Base-by-base conservation (phyloP, 2,329 filamentous ascomycete genomes). In the Fusarium sp. region DNA sequence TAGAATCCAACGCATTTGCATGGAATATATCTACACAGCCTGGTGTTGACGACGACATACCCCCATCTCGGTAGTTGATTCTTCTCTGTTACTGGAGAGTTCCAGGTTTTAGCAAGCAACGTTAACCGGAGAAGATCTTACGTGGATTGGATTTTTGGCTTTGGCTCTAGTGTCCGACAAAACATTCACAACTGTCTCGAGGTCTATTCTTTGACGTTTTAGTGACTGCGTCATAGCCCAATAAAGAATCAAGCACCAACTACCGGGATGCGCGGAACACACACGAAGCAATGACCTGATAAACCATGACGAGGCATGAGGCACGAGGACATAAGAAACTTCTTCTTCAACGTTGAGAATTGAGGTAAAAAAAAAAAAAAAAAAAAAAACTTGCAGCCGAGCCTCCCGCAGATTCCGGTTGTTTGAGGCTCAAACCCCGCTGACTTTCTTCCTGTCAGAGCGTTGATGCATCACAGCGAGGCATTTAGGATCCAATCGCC, bases 401-500 rank as follows among this genome's bases (percentile, higher is more conserved):
- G 55, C 36, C 36, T 63, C 60, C 72, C 72, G 72, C 57, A 58
- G 63, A 61, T 64, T 74, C 70, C 70, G 70, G 66, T 50, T 57
- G 66, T 51, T 68, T 73, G 70, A 73, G 65, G 70, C 65, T 72
- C 61, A 65, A 59, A 36, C 53, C 65, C 69, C 69, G 58, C 69
- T 72, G 69, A 50, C 64, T 38, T 30, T 50, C 54, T 44, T 54
- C 35, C 39, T 42, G 56, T 38, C 57, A 71, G 38, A 56, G 48
- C 58, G 65, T 68, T 44, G 62, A 68, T 62, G 55, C 65, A 48
- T 26, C 31, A 42, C 41, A 38, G 30, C 61, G 71, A 71, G 71
- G 70, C 58, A 74, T 73, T 73, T 73, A 65, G 58, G 47, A 58
- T 50, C 67, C 66, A 71, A 71, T 73, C 71, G 71, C 71, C 70